Evolutionary conservation across 2,329 filamentous ascomycete species (phyloP), one percentile per base, ranked within the genome.

Genomic region (Fonsecaea pugnacius): DNA sequence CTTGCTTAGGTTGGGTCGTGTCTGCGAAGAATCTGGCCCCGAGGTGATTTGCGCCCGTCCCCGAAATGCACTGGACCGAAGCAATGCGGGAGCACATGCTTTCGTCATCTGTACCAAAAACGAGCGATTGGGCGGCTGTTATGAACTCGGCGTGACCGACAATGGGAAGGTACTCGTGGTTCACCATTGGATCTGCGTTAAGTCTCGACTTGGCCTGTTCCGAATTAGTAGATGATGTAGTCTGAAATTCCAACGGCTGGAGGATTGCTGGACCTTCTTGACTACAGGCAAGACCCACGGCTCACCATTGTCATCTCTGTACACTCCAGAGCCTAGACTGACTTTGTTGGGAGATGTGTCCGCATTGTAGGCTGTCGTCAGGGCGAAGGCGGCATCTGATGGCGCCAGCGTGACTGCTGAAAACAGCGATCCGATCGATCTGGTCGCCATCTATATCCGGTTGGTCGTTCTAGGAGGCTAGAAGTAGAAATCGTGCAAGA

Each of bases 111-210:
- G 36, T 35, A 14, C 46, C 91, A 55, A 98, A 87, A 71, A 96
- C 90, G 70, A 98, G 84, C 81, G 95, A 91, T 74, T 91, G 90
- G 27, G 94, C 93, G 75, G 94, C 92, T 73, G 86, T 84, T 62
- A 92, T 94, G 82, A 98, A 96, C 66, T 87, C 83, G 59, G 87
- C 80, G 68, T 96, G 85, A 74, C 95, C 95, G 70, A 92, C 89
- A 77, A 98, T 98, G 63, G 94, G 92, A 62, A 94, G 91, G 82
- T 98, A 99, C 83, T 99, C 95, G 83, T 98, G 95, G 81, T 98
- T 95, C 75, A 95, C 78, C 73, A 87, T 85, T 70, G 87, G 83
- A 59, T 89, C 84, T 69, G 96, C 86, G 83, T 91, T 91, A 79
- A 91, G 84, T 85, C 98, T 95, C 66, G 97, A 94, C 73, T 95